Conservation (phyloP, 2,329 filamentous ascomycete species). For the Zymoseptoria crescenta region DNA sequence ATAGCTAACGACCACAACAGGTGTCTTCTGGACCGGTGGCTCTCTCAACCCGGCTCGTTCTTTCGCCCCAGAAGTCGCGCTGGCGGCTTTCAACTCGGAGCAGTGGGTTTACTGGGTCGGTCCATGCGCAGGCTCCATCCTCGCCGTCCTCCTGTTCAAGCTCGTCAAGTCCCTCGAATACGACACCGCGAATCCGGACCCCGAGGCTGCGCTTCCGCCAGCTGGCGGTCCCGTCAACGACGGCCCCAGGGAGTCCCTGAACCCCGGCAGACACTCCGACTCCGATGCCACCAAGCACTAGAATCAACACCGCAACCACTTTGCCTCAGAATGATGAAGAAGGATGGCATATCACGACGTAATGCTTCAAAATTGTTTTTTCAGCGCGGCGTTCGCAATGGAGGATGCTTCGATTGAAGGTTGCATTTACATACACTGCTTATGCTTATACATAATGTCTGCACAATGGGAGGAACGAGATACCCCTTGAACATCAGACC, state of each 20-base stretch:
- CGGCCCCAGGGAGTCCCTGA: background rate
- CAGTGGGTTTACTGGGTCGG: slow-evolving; percentile 20
- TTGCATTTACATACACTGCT: background rate
- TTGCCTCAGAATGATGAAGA: background rate
- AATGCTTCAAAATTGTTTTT: background rate
- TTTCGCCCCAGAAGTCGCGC: slow-evolving; percentile 28
- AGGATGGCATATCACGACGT: background rate
- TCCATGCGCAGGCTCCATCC: slow-evolving; percentile 23
- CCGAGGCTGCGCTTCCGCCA: background rate
- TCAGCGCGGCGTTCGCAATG: background rate
- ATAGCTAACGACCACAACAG: background rate
- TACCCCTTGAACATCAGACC: too few species aligned
- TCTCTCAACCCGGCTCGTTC: slow-evolving; percentile 30
- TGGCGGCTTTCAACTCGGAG: slow-evolving; percentile 16
- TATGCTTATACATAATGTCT: background rate
- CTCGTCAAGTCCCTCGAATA: slow-evolving; percentile 28
- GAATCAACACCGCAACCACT: background rate
- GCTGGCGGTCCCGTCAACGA: background rate
- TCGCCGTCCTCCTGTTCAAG: slow-evolving; percentile 28
- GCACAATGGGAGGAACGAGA: too few species aligned
- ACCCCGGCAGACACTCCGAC: background rate
- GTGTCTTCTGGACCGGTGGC: slow-evolving; percentile 28
- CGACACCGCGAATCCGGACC: slow-evolving; percentile 26
- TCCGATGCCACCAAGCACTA: background rate
- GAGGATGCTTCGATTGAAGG: too few species aligned